Conservation (phyloP, 2,329 filamentous ascomycete genomes). For the Penicillium rolfsii region DNA sequence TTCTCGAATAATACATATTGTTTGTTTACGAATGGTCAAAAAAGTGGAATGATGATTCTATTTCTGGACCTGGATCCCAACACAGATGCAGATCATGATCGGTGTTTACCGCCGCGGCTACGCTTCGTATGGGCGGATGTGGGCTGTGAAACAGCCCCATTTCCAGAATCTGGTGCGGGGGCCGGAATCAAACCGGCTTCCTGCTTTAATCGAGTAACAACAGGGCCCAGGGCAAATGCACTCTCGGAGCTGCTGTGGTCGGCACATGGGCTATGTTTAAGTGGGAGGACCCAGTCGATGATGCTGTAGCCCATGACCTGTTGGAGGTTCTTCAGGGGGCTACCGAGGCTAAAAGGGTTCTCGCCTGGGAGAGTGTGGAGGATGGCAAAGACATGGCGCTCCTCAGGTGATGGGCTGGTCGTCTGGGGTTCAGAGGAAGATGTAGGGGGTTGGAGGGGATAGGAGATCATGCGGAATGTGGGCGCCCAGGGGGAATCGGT, state of each 20-base stretch:
- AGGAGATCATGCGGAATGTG: conserved; percentile 46
- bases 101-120: conserved; percentile 3
- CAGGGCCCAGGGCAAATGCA: conserved; percentile 68
- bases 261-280: conserved; percentile 73
- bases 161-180: conserved; percentile 1
- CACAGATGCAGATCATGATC: background rate
- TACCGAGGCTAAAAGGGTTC: conserved; percentile 83
- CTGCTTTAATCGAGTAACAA: conserved; percentile 60
- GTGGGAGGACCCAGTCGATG: conserved; percentile 79
- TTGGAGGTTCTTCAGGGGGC: conserved; percentile 68
- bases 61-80: conserved; percentile 1
- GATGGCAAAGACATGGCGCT: conserved; percentile 75
- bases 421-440: conserved; percentile 22
- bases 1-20: background rate
- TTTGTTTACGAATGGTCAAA: background rate
- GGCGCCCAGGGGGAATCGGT: conserved; percentile 41
- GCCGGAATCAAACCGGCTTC: conserved; percentile 44
- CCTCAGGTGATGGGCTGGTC: conserved; percentile 48
- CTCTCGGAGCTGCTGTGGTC: conserved; percentile 67
- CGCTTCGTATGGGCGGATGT: background rate
- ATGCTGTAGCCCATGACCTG: conserved; percentile 74
- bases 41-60: background rate
- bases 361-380: conserved; percentile 72
- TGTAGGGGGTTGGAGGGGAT: conserved; percentile 41
- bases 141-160: conserved; percentile 3